A percentile compares a stretch with the other conserved stretches of the same genome.
These are phyloP conservation scores for Mycena latifolia DNA, from an alignment of 768 basidiomycete genomes.

Conservation along the genomic window DNA sequence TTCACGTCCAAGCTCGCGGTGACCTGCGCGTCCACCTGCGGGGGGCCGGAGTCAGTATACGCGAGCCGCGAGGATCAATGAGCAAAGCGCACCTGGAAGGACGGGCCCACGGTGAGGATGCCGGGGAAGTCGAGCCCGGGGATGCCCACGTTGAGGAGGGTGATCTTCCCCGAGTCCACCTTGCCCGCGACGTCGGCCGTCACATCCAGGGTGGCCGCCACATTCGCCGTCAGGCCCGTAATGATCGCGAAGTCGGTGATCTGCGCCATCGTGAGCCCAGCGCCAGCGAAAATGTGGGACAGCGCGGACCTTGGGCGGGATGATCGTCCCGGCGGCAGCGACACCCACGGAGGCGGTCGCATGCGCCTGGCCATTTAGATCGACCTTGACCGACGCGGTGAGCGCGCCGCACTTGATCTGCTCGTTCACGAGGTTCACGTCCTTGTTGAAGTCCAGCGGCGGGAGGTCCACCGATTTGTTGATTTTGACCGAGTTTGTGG, in stretches of 20 bases:
- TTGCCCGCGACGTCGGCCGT: conserved; percentile 52
- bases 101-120: conserved; percentile 61
- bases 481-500: conserved; percentile 34
- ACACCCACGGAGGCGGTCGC: conserved; percentile 53
- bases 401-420: conserved; percentile 40
- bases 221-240: conserved; percentile 49
- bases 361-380: conserved; percentile 48
- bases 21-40: conserved; percentile 53
- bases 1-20: conserved; percentile 51
- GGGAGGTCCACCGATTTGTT: conserved; percentile 45
- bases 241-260: conserved; percentile 21
- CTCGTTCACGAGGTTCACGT: conserved; percentile 44
- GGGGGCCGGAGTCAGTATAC: conserved; percentile 30
- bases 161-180: conserved; percentile 57
- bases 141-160: conserved; percentile 55
- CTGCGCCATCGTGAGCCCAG: background rate
- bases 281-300: background rate
- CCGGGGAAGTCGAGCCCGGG: conserved; percentile 64
- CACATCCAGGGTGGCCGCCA: conserved; percentile 54
- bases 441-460: conserved; percentile 48
- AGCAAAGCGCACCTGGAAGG: conserved; percentile 49
- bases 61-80: background rate
- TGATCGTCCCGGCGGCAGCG: conserved; percentile 56
- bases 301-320: conserved; percentile 54
- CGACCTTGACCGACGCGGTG: conserved; percentile 41